Conservation (phyloP, 768 basidiomycete species). For the Neoboletus subvelutipes region DNA sequence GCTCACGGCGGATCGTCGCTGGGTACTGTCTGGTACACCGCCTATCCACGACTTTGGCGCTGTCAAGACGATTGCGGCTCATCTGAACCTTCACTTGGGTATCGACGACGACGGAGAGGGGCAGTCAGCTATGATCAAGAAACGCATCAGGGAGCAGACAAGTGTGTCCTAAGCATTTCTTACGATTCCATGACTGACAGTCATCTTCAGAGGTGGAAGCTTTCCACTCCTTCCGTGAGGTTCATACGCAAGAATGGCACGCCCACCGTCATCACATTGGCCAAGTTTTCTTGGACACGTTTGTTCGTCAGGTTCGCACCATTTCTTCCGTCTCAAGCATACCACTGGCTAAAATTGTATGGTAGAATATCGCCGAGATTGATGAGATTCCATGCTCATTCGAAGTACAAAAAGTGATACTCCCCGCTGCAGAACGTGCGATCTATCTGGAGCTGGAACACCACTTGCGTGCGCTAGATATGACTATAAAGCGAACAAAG, state of each 20-base stretch:
- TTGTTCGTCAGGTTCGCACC: conserved; percentile 73
- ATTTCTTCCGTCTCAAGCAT: background rate
- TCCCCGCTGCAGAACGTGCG: conserved; percentile 91
- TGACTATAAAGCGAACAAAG: conserved; percentile 70
- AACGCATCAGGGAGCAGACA: conserved; percentile 80
- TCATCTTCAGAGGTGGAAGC: conserved; percentile 68
- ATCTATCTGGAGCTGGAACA: conserved; percentile 96
- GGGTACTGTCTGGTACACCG: conserved; percentile 97
- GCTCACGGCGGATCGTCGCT: conserved; percentile 74
- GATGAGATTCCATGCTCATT: conserved; percentile 86
- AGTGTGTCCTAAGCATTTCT: conserved; percentile 42
- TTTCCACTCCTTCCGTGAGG: conserved; percentile 96
- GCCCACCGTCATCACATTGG: conserved; percentile 80
- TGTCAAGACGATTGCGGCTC: conserved; percentile 86
- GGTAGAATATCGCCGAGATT: conserved; percentile 91
- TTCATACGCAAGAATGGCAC: conserved; percentile 91
- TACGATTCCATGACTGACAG: conserved; percentile 17
- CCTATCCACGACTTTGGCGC: conserved; percentile 89
- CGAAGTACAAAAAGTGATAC: conserved; percentile 59
- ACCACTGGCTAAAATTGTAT: conserved; percentile 9
- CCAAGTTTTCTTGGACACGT: conserved; percentile 77
- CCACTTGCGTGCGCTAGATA: conserved; percentile 86
- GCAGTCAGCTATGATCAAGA: conserved; percentile 71
- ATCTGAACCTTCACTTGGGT: conserved; percentile 88
- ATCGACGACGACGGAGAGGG: conserved; percentile 88